phyloP scores from a whole-genome alignment of 306 rosid genomes.

The Pterocarpus macrocarpus region DNA sequence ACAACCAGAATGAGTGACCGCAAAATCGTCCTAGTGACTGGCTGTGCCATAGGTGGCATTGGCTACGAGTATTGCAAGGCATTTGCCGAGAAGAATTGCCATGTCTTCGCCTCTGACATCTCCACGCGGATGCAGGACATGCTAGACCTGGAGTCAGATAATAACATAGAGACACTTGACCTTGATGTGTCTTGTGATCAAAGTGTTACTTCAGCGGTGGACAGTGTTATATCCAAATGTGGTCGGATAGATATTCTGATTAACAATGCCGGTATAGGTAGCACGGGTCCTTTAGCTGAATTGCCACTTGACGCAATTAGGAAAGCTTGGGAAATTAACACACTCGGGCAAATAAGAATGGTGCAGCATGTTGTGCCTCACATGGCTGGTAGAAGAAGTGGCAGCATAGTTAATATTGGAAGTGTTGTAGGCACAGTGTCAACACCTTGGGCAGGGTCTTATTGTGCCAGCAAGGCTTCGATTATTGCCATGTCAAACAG shows the following conservation, averaged over 20 bases:
- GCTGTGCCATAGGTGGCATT: slow-evolving; percentile 88
- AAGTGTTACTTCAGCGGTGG: slow-evolving; percentile 66
- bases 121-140: slow-evolving; percentile 60
- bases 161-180: slow-evolving; percentile 62
- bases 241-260: slow-evolving; percentile 72
- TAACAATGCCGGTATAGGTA: slow-evolving; percentile 83
- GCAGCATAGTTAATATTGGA: slow-evolving; percentile 75
- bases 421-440: slow-evolving; percentile 74
- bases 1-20: slow-evolving; percentile 52
- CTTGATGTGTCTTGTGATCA: slow-evolving; percentile 73
- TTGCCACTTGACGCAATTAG: slow-evolving; percentile 64
- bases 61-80: slow-evolving; percentile 87
- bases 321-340: slow-evolving; percentile 81
- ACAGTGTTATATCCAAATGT: slow-evolving; percentile 56
- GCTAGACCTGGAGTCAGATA: slow-evolving; percentile 50
- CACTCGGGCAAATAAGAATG: slow-evolving; percentile 74
- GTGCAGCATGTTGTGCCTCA: slow-evolving; percentile 84
- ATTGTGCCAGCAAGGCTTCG: slow-evolving; percentile 76
- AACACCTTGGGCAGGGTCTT: slow-evolving; percentile 92
- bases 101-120: slow-evolving; percentile 74
- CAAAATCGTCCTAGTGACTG: slow-evolving; percentile 77
- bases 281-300: slow-evolving; percentile 82
- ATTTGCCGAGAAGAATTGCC: slow-evolving; percentile 67
- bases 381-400: slow-evolving; percentile 69
- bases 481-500: slow-evolving; percentile 75